phyloP scores from a whole-genome alignment of 1,139 yeast genomes.

The Yamadazyma friedrichii region DNA sequence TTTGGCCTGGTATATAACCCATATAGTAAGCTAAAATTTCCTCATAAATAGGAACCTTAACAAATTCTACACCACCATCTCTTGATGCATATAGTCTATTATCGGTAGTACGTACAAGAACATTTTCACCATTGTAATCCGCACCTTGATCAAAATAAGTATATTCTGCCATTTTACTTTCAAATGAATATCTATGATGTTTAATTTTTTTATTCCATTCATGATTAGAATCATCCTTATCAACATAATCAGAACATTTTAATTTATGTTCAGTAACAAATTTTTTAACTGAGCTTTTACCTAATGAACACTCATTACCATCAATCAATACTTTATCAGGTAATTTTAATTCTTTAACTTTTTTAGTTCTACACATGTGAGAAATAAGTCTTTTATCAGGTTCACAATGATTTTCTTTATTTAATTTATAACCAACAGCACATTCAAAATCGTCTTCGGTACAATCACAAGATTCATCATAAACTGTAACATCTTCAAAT shows the following conservation, averaged over 20 bases:
- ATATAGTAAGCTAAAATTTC: slow-evolving; percentile 53
- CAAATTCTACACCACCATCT: slow-evolving; percentile 72
- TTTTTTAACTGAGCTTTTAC: slow-evolving; percentile 23
- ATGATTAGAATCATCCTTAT: slow-evolving; percentile 27
- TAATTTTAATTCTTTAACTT: slow-evolving; percentile 22
- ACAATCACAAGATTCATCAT: slow-evolving; percentile 67
- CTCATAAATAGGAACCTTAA: slow-evolving; percentile 45
- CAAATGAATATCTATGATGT: slow-evolving; percentile 25
- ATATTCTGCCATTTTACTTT: slow-evolving; percentile 52
- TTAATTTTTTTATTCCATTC: slow-evolving; percentile 22
- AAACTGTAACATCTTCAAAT: slow-evolving; percentile 56
- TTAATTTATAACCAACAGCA: slow-evolving; percentile 50
- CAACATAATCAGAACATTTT: slow-evolving; percentile 34
- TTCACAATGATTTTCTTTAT: slow-evolving; percentile 46
- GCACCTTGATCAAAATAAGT: slow-evolving; percentile 51
- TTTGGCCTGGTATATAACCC: slow-evolving; percentile 64
- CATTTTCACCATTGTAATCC: slow-evolving; percentile 59
- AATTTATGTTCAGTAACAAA: slow-evolving; percentile 27
- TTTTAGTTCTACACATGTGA: slow-evolving; percentile 24
- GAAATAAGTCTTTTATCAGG: slow-evolving; percentile 41
- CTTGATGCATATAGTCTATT: slow-evolving; percentile 63
- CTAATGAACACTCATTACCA: slow-evolving; percentile 50
- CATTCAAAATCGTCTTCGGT: slow-evolving; percentile 72
- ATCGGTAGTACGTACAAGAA: slow-evolving; percentile 58
- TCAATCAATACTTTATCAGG: slow-evolving; percentile 43